A percentile compares a stretch with the other conserved stretches of the same genome.
phyloP scores from a whole-genome alignment of 2,329 filamentous ascomycete genomes.

The Colletotrichum aenigma region DNA sequence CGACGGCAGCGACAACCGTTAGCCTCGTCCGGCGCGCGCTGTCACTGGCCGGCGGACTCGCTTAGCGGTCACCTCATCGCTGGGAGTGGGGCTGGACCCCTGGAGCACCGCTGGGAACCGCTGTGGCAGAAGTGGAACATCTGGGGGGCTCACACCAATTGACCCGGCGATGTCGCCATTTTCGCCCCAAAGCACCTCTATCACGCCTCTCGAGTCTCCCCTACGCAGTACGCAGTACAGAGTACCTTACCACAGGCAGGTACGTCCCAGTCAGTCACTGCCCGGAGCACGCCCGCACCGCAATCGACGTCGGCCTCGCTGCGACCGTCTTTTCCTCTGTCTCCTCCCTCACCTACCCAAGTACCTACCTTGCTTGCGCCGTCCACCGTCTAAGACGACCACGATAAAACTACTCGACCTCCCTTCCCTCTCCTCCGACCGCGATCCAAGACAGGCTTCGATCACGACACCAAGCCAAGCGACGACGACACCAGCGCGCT shows the following conservation, averaged over 20 bases:
- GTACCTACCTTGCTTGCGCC: no score
- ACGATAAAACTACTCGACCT: not conserved
- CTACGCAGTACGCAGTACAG: no score
- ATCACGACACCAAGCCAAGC: not conserved
- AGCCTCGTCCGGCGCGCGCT: not conserved
- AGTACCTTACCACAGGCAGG: not conserved
- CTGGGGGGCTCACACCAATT: constrained; percentile 5
- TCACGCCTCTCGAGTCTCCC: not conserved
- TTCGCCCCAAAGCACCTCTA: constrained; percentile 38
- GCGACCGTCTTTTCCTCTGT: not conserved
- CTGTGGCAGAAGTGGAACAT: constrained; percentile 7
- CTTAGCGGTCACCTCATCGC: not conserved
- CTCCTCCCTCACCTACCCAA: not conserved
- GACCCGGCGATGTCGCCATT: constrained; percentile 40
- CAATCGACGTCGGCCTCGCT: not conserved
- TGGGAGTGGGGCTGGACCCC: constrained; percentile 1
- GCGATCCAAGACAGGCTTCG: not conserved
- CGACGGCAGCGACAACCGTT: constrained; percentile 10
- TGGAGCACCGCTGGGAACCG: constrained; percentile 12
- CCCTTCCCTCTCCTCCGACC: not conserved
- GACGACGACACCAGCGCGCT: not conserved
- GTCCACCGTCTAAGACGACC: not conserved
- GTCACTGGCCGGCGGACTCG: not conserved
- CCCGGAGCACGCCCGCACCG: not conserved
- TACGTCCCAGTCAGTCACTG: not conserved